Evolutionary conservation across 306 rosid species (phyloP).

Genomic region (Begonia masoniana): DNA sequence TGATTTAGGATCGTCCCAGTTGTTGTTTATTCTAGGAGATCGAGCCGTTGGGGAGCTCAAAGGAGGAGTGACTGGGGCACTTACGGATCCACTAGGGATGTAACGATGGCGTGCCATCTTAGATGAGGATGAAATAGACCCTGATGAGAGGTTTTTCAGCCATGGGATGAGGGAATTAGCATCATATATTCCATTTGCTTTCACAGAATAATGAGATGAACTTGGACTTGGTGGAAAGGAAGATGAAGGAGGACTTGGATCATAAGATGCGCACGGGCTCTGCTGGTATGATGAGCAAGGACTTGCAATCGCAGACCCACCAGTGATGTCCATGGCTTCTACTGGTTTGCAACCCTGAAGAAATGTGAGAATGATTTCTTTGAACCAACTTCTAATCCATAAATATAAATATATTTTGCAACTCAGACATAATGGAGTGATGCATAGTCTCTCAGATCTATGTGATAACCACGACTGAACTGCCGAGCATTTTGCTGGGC

Average conservation of each 20-base stretch:
- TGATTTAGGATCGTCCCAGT: constrained; percentile 35
- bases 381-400: not conserved
- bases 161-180: constrained; percentile 56
- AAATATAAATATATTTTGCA: no score
- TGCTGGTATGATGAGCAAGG: constrained; percentile 45
- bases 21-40: constrained; percentile 29
- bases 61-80: constrained; percentile 59
- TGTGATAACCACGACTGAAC: no score
- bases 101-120: constrained; percentile 31
- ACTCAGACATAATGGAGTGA: no score
- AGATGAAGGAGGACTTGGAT: constrained; percentile 50
- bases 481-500: no score
- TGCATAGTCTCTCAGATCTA: no score
- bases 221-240: constrained; percentile 40
- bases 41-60: constrained; percentile 49
- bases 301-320: constrained; percentile 45
- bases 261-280: constrained; percentile 31
- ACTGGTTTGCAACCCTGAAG: constrained; percentile 41
- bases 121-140: constrained; percentile 38
- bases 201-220: constrained; percentile 27
- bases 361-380: constrained; percentile 3
- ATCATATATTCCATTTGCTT: constrained; percentile 28
- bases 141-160: constrained; percentile 47
- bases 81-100: constrained; percentile 38
- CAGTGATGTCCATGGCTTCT: constrained; percentile 42